These are phyloP conservation scores for Sordariomycetes sp. DNA, from an alignment of 2,329 filamentous ascomycete species.

Conservation along the genomic window DNA sequence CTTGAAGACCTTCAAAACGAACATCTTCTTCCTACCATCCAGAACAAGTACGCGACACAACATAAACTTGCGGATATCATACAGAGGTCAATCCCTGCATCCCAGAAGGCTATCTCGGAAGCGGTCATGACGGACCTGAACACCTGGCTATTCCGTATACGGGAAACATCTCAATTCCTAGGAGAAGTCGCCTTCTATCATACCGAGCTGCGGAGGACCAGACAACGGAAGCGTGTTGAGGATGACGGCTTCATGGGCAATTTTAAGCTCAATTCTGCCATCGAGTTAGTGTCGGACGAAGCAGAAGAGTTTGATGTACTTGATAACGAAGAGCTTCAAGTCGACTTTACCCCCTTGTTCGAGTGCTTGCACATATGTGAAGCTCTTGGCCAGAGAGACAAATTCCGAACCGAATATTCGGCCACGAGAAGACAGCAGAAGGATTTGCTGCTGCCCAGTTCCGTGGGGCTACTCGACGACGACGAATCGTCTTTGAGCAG, in stretches of 20 bases:
- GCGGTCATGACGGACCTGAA: slow-evolving; percentile 95
- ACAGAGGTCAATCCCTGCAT: slow-evolving; percentile 86
- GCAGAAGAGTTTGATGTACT: slow-evolving; percentile 90
- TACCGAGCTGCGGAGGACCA: slow-evolving; percentile 71
- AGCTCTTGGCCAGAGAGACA: slow-evolving; percentile 82
- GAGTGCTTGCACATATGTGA: slow-evolving; percentile 96
- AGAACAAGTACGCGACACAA: slow-evolving; percentile 79
- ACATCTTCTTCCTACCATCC: slow-evolving; percentile 59
- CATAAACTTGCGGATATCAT: slow-evolving; percentile 94
- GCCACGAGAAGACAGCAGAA: slow-evolving; percentile 83
- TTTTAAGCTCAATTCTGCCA: slow-evolving; percentile 89
- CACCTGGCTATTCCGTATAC: slow-evolving; percentile 89
- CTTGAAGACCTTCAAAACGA: slow-evolving; percentile 95
- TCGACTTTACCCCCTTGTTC: slow-evolving; percentile 88
- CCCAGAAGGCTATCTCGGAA: slow-evolving; percentile 85
- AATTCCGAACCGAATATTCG: slow-evolving; percentile 84
- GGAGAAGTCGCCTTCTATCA: slow-evolving; percentile 96
- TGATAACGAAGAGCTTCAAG: slow-evolving; percentile 87
- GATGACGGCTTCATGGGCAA: slow-evolving; percentile 60
- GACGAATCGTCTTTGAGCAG: slow-evolving; percentile 80
- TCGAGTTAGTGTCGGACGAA: slow-evolving; percentile 91
- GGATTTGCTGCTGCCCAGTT: slow-evolving; percentile 68
- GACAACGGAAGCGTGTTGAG: slow-evolving; percentile 74
- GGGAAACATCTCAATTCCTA: slow-evolving; percentile 90
- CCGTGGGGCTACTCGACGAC: slow-evolving; percentile 66